Percentiles rank a stretch among this genome's conserved stretches.
Evolutionary conservation across 495 filamentous ascomycete genomes (phyloP).

Genomic region (Trichoderma reesei): DNA sequence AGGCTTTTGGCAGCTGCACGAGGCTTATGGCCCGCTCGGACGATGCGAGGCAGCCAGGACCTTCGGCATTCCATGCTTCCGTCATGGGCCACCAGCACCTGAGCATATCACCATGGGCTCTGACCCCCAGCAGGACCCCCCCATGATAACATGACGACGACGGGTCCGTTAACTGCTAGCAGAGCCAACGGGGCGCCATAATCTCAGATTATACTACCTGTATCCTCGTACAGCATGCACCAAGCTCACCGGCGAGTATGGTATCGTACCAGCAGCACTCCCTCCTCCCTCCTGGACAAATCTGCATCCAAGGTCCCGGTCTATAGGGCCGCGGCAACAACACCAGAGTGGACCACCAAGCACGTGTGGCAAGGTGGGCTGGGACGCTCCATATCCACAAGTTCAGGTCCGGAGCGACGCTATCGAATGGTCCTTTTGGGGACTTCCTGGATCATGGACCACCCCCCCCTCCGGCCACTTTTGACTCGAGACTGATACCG

Average conservation of each 20-base stretch:
- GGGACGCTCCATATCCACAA: neutral
- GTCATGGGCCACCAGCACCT: constrained; percentile 6
- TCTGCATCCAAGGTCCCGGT: constrained; percentile 4
- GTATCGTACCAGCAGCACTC: too few species aligned
- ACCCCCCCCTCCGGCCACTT: constrained; percentile 2
- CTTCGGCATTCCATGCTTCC: neutral
- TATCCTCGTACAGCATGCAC: neutral
- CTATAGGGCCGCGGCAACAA: constrained; percentile 7
- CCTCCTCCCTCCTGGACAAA: neutral
- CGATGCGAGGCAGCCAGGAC: neutral
- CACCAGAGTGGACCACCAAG: neutral
- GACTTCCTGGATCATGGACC: constrained; percentile 4
- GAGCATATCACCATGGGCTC: neutral
- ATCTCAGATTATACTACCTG: neutral
- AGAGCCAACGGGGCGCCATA: neutral
- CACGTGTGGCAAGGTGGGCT: constrained; percentile 7
- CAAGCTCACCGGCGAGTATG: neutral
- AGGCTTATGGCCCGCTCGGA: neutral
- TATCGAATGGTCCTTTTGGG: constrained; percentile 9
- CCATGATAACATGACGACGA: constrained; percentile 8
- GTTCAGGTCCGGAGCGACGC: constrained; percentile 5
- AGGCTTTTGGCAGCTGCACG: neutral
- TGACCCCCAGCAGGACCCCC: neutral
- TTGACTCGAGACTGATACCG: constrained; percentile 8
- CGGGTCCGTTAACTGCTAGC: neutral